Evolutionary conservation across 2,329 filamentous ascomycete genomes (phyloP), one percentile per base, ranked within the genome.

Genomic region (Sarocladium brachiariae): DNA sequence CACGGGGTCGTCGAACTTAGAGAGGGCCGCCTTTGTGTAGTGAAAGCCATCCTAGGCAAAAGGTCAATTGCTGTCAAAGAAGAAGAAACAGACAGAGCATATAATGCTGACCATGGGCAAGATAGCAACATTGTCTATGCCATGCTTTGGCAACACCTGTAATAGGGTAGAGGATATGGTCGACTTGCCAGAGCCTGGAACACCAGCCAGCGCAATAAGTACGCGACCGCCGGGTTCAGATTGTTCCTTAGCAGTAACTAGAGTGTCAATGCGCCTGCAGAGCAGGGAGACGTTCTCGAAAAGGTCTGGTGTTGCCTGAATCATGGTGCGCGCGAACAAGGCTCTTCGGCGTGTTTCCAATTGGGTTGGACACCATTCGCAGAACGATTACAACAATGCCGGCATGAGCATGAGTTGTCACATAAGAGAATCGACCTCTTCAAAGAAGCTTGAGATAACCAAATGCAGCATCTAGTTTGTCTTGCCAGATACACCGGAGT

Each of bases 101-200:
- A 27, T 14, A 34, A 23, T 18, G 46, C 55, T 18, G 54, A 58
- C 60, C 61, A 63, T 63, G 0, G 61, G 60, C 6, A 62, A 54
- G 21, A 63, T 54, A 14, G 54, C 51, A 25, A 58, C 50, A 33
- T 59, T 50, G 13, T 55, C 35, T 18, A 54, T 41, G 24, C 52
- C 52, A 38, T 53, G 38, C 5, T 46, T 34, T 7, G 50, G 49
- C 27, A 61, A 51, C 5, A 41, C 49, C 18, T 55, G 52, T 1
- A 59, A 50, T n/a, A 64, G 48, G 16, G 56, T 56, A 10, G 50
- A 51, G 10, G 58, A 56, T 16, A 63, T 57, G 2, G 61, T 63
- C 4, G 60, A 57, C 51, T 64, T 64, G 25, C 61, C 61, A 7
- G 59, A 66, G 13, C 64, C 64, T 4, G 63, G 64, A 6, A 62